phyloP scores from a whole-genome alignment of 495 filamentous ascomycete genomes.

The Penicillium soppii region DNA sequence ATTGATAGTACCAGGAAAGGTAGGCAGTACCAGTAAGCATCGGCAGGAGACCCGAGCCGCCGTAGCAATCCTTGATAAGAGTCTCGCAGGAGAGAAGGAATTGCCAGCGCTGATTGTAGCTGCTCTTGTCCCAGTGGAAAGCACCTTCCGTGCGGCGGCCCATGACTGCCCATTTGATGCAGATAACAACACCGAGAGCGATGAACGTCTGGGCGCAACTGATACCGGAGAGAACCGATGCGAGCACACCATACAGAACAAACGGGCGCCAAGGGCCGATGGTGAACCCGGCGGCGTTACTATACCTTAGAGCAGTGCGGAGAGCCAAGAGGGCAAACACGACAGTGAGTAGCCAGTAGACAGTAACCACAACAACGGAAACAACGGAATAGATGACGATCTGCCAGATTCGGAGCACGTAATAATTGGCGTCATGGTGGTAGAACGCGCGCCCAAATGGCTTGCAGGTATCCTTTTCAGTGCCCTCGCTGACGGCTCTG shows the following conservation, averaged over 20 bases:
- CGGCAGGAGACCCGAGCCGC: slow-evolving; percentile 38
- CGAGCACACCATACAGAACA: slow-evolving; percentile 28
- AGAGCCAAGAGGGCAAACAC: slow-evolving; percentile 27
- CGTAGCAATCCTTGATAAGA: slow-evolving; percentile 41
- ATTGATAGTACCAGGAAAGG: slow-evolving; percentile 39
- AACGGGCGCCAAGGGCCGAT: slow-evolving; percentile 27
- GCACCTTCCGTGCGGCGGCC: slow-evolving; percentile 40
- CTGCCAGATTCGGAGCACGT: slow-evolving; percentile 33
- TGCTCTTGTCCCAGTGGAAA: slow-evolving; percentile 47
- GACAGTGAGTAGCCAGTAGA: slow-evolving; percentile 41
- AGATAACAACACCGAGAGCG: slow-evolving; percentile 33
- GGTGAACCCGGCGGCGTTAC: slow-evolving; percentile 7
- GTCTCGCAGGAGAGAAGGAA: slow-evolving; percentile 42
- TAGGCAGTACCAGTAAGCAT: slow-evolving; percentile 44
- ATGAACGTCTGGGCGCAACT: slow-evolving; percentile 29
- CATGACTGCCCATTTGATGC: slow-evolving; percentile 41
- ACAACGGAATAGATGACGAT: slow-evolving; percentile 42
- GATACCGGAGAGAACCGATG: slow-evolving; percentile 23
- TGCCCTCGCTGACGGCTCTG: background rate
- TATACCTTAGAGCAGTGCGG: slow-evolving; percentile 11
- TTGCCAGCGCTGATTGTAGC: slow-evolving; percentile 48
- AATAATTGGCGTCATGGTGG: slow-evolving; percentile 35
- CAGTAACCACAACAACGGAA: slow-evolving; percentile 25
- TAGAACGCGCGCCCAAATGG: slow-evolving; percentile 49
- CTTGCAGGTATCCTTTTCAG: slow-evolving; percentile 14